Base-by-base conservation (phyloP, 2,329 filamentous ascomycete genomes). In the Fusarium sp. region DNA sequence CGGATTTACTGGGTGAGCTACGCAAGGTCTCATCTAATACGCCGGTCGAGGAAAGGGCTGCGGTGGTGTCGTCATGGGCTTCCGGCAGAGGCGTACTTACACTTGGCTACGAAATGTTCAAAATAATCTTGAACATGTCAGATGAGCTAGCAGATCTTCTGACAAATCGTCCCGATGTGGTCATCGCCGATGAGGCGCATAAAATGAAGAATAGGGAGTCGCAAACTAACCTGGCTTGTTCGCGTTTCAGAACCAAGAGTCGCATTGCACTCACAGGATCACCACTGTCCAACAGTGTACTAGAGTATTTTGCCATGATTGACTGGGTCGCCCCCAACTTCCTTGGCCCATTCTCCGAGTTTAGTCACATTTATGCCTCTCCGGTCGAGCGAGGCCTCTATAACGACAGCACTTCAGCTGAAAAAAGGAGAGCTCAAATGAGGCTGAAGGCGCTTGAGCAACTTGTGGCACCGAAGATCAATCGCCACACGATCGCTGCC, bases 121-220 rank as follows among this genome's bases (percentile, higher is more conserved):
- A 82, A n/a, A 75, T 81, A 8, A 81, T 85, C 38, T 34, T 82
- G 10, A 66, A 75, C 2, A 68, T 76, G 6, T 71, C 75, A 22
- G 72, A 88, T 41, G 78, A 82, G 8, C 34, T 82, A 15, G 79
- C 79, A 38, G 78, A 85, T 15, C 82, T 89, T 36, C 82, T 97
- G 12, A 81, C 90, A 3, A 77, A 91, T 8, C 84, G 86, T 0
- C 90, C 95, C 0, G 93, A 88, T 68, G 88, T 98, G 51, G 91
- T 97, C 28, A 83, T 98, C 57, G 93, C 92, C 1, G 95, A 98
- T 78, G 95, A 98, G 81, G 95, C 94, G 1, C 95, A 98, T 79
- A 84, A 82, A 28, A 83, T 98, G 79, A 97, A 96, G 81, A 95
- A 94, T 70, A 81, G 84, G 0, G 80, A 79, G 0, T 85, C 91